Evolutionary conservation across 2,329 filamentous ascomycete species (phyloP), one percentile per base, ranked within the genome.

Genomic region (Cladosporium sp.): DNA sequence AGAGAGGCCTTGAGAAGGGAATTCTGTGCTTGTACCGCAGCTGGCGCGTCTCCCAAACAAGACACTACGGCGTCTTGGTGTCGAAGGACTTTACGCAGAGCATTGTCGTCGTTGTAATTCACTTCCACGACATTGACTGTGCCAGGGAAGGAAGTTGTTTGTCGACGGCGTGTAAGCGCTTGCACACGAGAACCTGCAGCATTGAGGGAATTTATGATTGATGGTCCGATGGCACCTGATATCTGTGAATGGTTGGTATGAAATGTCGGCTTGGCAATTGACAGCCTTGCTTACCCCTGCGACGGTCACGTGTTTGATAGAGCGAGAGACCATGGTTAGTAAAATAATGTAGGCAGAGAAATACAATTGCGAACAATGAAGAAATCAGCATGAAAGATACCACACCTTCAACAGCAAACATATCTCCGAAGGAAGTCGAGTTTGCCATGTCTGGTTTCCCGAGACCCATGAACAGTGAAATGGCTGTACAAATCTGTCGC

Each of bases 31-130:
- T 18, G 39, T 3, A 43, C 56, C 16, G 56, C 56, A 18, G 28
- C 23, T 0, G 56, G 34, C 5, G 30, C 39, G 21, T 43, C 56
- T 16, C 56, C 56, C 32, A 58, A 21, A 13, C 56, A 58, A 7
- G 56, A 58, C 21, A 77, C 70, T 11, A 77, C 67, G 39, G 69
- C 68, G 51, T 76, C 73, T 68, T 76, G 74, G 43, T 72, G 73
- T 60, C 69, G 51, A 2, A 54, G 51, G 14, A 21, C 51, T 21
- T 23, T n/a, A 0, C 26, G 51, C 16, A 54, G 51, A 13, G 51
- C 28, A 13, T 32, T 7, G 18, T 13, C 5, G 26, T 54, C 30
- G 26, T 54, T 32, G 26, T 32, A 54, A 18, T 54, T 13, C n/a
- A 54, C 28, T 54, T 54, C 51, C 4, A 54, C 30, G 3, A 54